Evolutionary conservation across 2,329 filamentous ascomycete genomes (phyloP), one percentile per base, ranked within the genome.

Genomic region (Alternaria incomplexa): DNA sequence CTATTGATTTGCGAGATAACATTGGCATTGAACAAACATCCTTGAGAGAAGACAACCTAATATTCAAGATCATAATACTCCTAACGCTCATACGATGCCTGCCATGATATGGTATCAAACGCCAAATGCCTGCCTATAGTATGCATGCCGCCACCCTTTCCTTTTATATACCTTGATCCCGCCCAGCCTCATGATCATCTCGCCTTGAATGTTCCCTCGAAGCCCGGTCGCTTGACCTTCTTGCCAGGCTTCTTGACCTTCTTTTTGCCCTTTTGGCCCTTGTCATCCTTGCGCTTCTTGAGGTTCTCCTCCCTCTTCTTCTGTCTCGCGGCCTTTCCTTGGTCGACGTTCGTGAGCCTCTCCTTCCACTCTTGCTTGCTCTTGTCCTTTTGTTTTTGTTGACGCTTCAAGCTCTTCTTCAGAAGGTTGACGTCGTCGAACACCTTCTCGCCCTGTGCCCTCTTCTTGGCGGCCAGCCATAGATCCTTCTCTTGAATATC

Each of bases 321-420:
- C 74, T 85, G 82, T 67, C 80, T 82, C 70, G 80, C 79, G 66
- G 83, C 82, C 70, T 82, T 81, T 59, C 82, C 81, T 72, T 84
- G 83, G 50, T 80, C 72, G 1, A 85, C 81, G 28, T 77, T 80
- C 32, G 82, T 81, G 20, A 82, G 73, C 15, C 83, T 73, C 61
- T 85, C 83, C 58, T 81, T 81, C 83, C 96, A 98, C 76, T 96
- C 93, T 77, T 91, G 90, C 79, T 93, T 93, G 77, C 92, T 96
- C 88, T 96, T 97, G 81, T 90, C 91, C 88, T 97, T 98, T 56
- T 87, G 84, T 70, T 90, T 89, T 74, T 97, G 93, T 83, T 97
- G 96, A 70, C 95, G 90, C 86, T 97, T 97, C 69, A 98, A 85
- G 0, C 94, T 92, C 85, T 97, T 97, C 85, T 97, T 97, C 26